Evolutionary conservation across 2,329 filamentous ascomycete species (phyloP), one percentile per base, ranked within the genome.

Genomic region (Fusarium tuaranense): DNA sequence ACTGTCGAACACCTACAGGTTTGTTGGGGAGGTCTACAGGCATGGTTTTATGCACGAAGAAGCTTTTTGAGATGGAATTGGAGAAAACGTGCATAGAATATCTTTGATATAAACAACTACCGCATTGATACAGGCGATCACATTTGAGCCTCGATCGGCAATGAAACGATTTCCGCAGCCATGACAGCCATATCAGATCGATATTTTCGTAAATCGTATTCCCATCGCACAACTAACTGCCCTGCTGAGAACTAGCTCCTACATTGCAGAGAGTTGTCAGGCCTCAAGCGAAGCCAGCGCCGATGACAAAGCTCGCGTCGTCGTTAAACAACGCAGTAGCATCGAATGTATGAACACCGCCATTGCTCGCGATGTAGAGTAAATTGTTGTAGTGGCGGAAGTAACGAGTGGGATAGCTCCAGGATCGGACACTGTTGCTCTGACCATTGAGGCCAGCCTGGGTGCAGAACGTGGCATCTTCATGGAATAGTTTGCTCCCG

Each of bases 381-480:
- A 22, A 18, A 16, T 72, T 67, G 4, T 67, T 36, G 13, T 63
- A 72, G 6, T 72, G 70, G 4, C 70, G 44, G 12, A 72, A 38
- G 12, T 72, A 72, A 1, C 70, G 53, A 0, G 70, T 73, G 1
- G 70, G 70, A 25, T 72, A 72, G 10, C 53, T 73, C 70, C 70
- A 72, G 7, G 70, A 73, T 20, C 70, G 51, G 3, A 72, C 25
- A 0, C 66, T 59, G 6, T 8, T 72, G 12, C 70, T 70, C 3
- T 66, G 18, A 0, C 48, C 67, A 9, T 44, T 72, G 6, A 72
- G 22, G 0, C 70, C 70, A 22, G 60, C 57, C 61, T 72, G 70
- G 0, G 70, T 67, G 38, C 70, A 72, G 7, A 72, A 72, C 0
- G 70, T 72, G 22, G 70, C 70, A 27, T 73, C 70, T 36, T 72